Percentiles rank a stretch among this genome's conserved stretches.
Conservation (phyloP, 768 basidiomycete genomes). For the Pleurotus tuoliensis region DNA sequence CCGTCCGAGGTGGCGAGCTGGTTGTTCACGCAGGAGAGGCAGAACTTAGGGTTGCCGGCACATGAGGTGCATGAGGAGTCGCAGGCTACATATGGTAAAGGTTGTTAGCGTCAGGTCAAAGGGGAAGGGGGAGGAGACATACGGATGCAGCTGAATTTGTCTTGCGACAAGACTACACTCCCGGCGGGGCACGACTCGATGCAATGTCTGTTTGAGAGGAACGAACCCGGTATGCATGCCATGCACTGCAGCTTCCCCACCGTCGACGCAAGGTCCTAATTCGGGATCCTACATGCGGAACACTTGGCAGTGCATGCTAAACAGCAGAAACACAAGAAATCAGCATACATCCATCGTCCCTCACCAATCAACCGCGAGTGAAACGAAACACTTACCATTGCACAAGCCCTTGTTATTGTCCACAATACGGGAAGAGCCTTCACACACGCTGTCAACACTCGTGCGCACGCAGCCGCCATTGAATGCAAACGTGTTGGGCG, state of each 20-base stretch:
- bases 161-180: constrained; percentile 65
- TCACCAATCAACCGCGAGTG: no score
- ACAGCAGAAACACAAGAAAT: constrained; percentile 21
- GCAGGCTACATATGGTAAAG: constrained; percentile 54
- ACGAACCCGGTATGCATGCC: constrained; percentile 72
- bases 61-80: constrained; percentile 72
- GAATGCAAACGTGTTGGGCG: constrained; percentile 52
- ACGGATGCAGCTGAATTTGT: constrained; percentile 69
- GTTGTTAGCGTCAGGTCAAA: no score
- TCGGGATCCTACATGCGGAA: no score
- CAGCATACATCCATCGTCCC: no score
- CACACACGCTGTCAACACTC: constrained; percentile 65
- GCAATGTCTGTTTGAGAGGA: constrained; percentile 69
- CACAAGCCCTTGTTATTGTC: constrained; percentile 81
- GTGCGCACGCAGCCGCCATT: constrained; percentile 27
- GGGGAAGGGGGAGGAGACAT: constrained; percentile 21
- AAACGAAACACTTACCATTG: constrained; percentile 27
- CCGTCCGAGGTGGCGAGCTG: constrained; percentile 30
- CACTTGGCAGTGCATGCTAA: no score
- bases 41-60: constrained; percentile 28
- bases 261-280: no score
- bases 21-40: no score
- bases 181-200: constrained; percentile 68
- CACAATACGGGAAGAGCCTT: constrained; percentile 60
- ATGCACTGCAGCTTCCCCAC: constrained; percentile 12